Evolutionary conservation across 108 stramenopile genomes (phyloP).

Genomic region (Tribonema minus): DNA sequence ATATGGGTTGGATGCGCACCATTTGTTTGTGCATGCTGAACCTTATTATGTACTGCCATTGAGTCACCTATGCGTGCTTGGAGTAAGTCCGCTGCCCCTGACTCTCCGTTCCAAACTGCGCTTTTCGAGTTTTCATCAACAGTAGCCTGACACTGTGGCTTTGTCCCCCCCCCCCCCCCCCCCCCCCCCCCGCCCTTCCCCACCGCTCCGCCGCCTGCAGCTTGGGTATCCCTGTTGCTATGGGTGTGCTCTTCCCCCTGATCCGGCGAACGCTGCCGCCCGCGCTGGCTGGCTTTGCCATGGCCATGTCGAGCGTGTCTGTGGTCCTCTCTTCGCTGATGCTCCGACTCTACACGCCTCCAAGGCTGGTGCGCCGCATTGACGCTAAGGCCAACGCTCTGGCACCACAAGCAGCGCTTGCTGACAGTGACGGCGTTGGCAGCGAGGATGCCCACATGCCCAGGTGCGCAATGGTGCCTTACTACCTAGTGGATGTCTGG

Average conservation of each 20-base stretch:
- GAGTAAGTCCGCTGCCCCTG: too few species aligned
- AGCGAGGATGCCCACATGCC: background rate
- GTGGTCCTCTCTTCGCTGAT: constrained; percentile 43
- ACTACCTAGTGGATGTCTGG: background rate
- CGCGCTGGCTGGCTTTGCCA: constrained; percentile 12
- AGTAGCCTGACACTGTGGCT: too few species aligned
- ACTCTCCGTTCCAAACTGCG: too few species aligned
- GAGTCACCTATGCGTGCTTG: too few species aligned
- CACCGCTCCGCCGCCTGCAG: too few species aligned
- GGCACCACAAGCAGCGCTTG: background rate
- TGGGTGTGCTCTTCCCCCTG: constrained; percentile 82
- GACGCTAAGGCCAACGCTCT: background rate
- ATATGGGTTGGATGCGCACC: too few species aligned
- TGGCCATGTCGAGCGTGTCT: constrained; percentile 41
- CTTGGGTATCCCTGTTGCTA: constrained; percentile 78
- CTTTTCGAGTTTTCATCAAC: too few species aligned
- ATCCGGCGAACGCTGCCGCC: constrained; percentile 41
- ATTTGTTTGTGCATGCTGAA: too few species aligned
- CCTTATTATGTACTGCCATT: too few species aligned
- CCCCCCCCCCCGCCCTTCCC: too few species aligned
- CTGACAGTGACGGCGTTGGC: background rate
- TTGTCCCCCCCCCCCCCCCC: too few species aligned
- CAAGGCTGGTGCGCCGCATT: background rate
- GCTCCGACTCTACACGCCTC: constrained; percentile 24
- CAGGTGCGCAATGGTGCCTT: background rate